Base-by-base conservation (phyloP, 139 green algal genomes). In the Picochlorum sp. region DNA sequence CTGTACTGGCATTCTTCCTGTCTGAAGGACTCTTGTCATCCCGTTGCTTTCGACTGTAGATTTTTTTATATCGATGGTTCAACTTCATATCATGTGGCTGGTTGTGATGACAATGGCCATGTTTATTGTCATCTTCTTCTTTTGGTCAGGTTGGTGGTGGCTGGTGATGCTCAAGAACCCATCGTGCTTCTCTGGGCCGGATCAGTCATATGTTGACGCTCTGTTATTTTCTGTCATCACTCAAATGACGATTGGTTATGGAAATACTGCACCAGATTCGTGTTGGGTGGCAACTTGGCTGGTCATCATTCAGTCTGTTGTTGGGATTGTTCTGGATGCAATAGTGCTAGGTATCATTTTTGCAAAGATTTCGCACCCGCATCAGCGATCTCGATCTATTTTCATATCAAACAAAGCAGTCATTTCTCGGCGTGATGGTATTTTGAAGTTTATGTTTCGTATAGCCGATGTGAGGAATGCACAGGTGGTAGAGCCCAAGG, bases 381-480 rank as follows among this genome's bases (percentile, higher is more conserved):
- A 91, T 72, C 77, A 91, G 55, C 78, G 88, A 21, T 81, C 77
- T 24, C 75, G 88, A 44, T 89, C 86, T 8, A 89, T 96, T 61
- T 79, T 91, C 56, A 90, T 96, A 24, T 88, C 76, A 2, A 85
- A 95, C 60, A 86, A 73, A 11, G 81, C 85, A 2, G 67, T 81
- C 28, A 86, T 96, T 5, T 75, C 80, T 0, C 74, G 87, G 1
- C 65, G 89, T 2, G 88, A 96, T 61, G 89, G 89, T 62, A 78
- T 88, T 24, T 82, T 95, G 30, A 96, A 95, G 62, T 88, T 96
- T 68, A 95, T 95, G 88, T 90, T 96, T 49, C 78, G 89, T 2
- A 64, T 96, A 5, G 86, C 80, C 10, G 89, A 96, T 81, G 83
- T 92, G 47, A 75, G 87, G 28, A 55, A 62, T 47, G 72, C 71